A percentile compares a stretch with the other conserved stretches of the same genome.
These are phyloP conservation scores for Fraxinus cuspidata DNA, from an alignment of 257 asterid genomes.

Conservation along the genomic window DNA sequence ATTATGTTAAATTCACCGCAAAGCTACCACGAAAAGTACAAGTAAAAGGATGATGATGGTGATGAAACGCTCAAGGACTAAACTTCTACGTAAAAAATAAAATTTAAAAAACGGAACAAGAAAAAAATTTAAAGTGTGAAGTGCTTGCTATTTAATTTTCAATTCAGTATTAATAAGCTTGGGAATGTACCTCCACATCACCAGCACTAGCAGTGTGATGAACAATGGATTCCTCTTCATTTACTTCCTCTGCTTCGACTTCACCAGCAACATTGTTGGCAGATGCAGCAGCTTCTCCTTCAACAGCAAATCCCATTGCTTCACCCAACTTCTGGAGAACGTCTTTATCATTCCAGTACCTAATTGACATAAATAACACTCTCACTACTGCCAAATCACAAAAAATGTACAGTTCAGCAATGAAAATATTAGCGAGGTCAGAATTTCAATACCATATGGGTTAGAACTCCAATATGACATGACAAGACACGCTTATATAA, in stretches of 20 bases:
- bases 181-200: constrained; percentile 68
- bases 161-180: neutral
- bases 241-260: constrained; percentile 73
- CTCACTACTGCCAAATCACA: constrained; percentile 17
- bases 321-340: constrained; percentile 87
- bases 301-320: constrained; percentile 87
- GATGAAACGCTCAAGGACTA: neutral
- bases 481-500: neutral
- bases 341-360: constrained; percentile 94
- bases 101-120: neutral
- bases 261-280: constrained; percentile 56
- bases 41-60: neutral
- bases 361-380: constrained; percentile 27
- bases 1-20: neutral
- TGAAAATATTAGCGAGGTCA: neutral
- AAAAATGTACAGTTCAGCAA: neutral
- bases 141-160: neutral
- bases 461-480: neutral
- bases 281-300: constrained; percentile 67
- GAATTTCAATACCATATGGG: neutral
- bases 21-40: neutral
- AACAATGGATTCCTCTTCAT: constrained; percentile 86
- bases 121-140: neutral
- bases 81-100: neutral
- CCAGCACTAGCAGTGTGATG: constrained; percentile 90